These are phyloP conservation scores for Diaporthe sp. DNA, from an alignment of 2,329 filamentous ascomycete species.

Conservation along the genomic window DNA sequence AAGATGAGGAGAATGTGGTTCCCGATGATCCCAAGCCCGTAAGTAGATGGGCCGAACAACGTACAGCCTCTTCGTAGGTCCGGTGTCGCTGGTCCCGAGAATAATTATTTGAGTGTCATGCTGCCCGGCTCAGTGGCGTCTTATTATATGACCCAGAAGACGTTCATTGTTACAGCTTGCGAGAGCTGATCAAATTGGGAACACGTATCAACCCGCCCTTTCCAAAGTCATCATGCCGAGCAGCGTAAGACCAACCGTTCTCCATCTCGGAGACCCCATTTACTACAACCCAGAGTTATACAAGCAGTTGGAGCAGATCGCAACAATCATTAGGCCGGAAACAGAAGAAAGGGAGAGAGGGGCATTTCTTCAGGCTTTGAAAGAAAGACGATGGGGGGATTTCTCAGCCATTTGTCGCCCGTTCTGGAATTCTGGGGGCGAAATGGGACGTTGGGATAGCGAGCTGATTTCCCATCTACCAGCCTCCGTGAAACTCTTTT, in stretches of 20 bases:
- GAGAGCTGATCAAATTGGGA: not conserved
- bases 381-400: slow-evolving; percentile 56
- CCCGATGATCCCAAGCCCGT: slow-evolving; percentile 6
- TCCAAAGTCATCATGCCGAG: not conserved
- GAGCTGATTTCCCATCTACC: slow-evolving; percentile 70
- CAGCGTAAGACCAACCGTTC: slow-evolving; percentile 44
- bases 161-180: not conserved
- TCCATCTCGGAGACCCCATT: slow-evolving; percentile 51
- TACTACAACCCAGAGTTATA: slow-evolving; percentile 50
- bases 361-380: slow-evolving; percentile 54
- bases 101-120: not conserved
- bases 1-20: not conserved
- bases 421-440: slow-evolving; percentile 75
- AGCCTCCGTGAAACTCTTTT: slow-evolving; percentile 66
- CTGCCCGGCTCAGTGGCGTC: not conserved
- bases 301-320: slow-evolving; percentile 47
- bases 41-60: not conserved
- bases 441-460: slow-evolving; percentile 74
- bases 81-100: not conserved
- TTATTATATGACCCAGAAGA: not conserved
- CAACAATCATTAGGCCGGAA: slow-evolving; percentile 53
- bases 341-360: slow-evolving; percentile 54
- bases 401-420: slow-evolving; percentile 65
- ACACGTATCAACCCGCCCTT: too few relatives aligned
- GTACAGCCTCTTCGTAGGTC: not conserved